Conservation (phyloP, 1,284 basidiomycete species). For the Ceratobasidium sp. region DNA sequence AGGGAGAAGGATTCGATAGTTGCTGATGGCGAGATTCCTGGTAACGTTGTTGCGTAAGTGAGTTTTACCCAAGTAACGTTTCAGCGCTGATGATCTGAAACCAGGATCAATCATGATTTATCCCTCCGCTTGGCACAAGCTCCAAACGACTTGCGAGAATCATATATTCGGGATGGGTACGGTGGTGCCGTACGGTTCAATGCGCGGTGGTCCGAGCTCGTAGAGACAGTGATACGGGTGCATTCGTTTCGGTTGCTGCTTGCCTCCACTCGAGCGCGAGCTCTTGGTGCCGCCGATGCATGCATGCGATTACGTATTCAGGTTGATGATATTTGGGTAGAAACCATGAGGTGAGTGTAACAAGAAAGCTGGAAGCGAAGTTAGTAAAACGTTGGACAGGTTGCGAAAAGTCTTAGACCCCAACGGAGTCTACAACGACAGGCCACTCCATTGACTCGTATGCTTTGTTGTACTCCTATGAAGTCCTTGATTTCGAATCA, state of each 20-base stretch:
- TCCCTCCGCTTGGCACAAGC: slow-evolving; percentile 37
- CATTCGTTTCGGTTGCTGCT: slow-evolving; percentile 35
- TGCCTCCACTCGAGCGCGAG: slow-evolving; percentile 28
- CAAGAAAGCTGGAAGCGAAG: not conserved
- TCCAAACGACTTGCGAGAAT: slow-evolving; percentile 26
- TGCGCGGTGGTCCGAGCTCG: slow-evolving; percentile 30
- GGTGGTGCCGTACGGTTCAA: slow-evolving; percentile 39
- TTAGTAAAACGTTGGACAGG: not conserved
- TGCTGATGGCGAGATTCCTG: slow-evolving; percentile 33
- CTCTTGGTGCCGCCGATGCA: slow-evolving; percentile 32
- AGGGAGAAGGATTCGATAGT: slow-evolving; percentile 25
- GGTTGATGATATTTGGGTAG: slow-evolving; percentile 36
- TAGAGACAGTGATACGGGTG: slow-evolving; percentile 32
- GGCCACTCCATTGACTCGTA: slow-evolving; percentile 8
- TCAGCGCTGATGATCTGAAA: slow-evolving; percentile 6
- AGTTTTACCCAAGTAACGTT: not conserved
- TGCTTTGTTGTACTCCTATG: not conserved
- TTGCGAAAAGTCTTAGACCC: slow-evolving; percentile 32
- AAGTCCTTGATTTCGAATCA: not conserved
- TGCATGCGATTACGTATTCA: slow-evolving; percentile 30
- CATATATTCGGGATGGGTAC: slow-evolving; percentile 33
- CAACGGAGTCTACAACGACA: slow-evolving; percentile 13
- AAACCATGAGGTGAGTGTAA: slow-evolving; percentile 26
- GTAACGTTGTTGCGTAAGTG: slow-evolving; percentile 38
- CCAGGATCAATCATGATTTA: slow-evolving; percentile 41